phyloP scores from a whole-genome alignment of 2,329 filamentous ascomycete genomes.

The Penicillium palitans region DNA sequence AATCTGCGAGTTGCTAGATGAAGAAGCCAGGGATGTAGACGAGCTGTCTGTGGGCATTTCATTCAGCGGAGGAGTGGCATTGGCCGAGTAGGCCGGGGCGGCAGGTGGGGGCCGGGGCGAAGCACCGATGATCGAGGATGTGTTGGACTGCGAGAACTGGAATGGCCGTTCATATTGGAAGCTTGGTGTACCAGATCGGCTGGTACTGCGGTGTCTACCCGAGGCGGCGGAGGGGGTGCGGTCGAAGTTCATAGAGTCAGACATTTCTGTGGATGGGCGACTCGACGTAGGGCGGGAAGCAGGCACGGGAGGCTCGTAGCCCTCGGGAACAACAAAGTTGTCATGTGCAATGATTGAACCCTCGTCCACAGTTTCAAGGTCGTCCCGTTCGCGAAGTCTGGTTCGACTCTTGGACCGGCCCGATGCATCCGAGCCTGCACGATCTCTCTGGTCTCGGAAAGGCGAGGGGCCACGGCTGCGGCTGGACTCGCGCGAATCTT shows the following conservation, averaged over 20 bases:
- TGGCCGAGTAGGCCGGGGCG: slow-evolving; percentile 50
- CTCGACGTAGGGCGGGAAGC: slow-evolving; percentile 35
- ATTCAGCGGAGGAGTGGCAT: slow-evolving; percentile 55
- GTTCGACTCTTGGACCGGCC: slow-evolving; percentile 57
- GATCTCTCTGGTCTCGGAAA: slow-evolving; percentile 48
- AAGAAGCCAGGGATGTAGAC: slow-evolving; percentile 31
- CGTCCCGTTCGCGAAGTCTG: slow-evolving; percentile 55
- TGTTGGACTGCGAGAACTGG: slow-evolving; percentile 28
- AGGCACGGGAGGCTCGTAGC: slow-evolving; percentile 26
- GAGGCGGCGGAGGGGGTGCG: slow-evolving; percentile 42
- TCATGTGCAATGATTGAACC: slow-evolving; percentile 38
- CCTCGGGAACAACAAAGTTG: slow-evolving; percentile 28
- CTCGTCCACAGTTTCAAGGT: slow-evolving; percentile 54
- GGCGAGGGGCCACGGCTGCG: slow-evolving; percentile 40
- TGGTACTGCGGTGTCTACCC: slow-evolving; percentile 42
- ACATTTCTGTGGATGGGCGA: slow-evolving; percentile 41
- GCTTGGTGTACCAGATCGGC: slow-evolving; percentile 37
- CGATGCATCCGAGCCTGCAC: slow-evolving; percentile 57
- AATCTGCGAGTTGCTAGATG: slow-evolving; percentile 23
- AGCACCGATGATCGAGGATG: slow-evolving; percentile 39
- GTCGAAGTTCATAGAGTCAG: slow-evolving; percentile 33
- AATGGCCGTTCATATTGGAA: slow-evolving; percentile 38
- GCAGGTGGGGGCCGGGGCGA: slow-evolving; percentile 48
- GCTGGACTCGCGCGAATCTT: slow-evolving; percentile 38
- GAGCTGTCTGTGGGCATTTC: slow-evolving; percentile 47